Conservation (phyloP, 257 asterid genomes). For the Solanum pimpinellifolium region DNA sequence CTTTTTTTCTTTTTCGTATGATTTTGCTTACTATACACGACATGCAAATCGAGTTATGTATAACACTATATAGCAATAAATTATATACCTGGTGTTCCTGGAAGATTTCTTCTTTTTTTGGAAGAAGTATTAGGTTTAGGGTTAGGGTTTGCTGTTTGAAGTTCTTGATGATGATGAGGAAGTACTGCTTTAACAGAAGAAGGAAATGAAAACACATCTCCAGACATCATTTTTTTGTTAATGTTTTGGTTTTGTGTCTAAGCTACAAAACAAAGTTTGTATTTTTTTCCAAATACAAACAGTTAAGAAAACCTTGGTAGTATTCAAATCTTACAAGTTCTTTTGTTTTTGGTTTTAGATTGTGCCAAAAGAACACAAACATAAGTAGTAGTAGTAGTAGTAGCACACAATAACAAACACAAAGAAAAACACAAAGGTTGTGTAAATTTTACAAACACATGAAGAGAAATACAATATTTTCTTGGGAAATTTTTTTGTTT, state of each 20-base stretch:
- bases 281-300: constrained; percentile 37
- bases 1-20: not conserved
- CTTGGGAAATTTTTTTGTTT: constrained; percentile 13
- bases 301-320: constrained; percentile 40
- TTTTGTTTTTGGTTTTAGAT: not conserved
- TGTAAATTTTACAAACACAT: constrained; percentile 6
- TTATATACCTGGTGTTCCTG: constrained; percentile 72
- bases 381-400: not conserved
- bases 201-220: constrained; percentile 58
- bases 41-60: not conserved
- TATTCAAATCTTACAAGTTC: constrained; percentile 21
- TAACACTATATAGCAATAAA: not conserved
- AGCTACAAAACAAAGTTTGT: constrained; percentile 24
- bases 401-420: not conserved
- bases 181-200: constrained; percentile 27
- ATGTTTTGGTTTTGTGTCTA: not conserved
- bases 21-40: not conserved
- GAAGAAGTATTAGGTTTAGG: constrained; percentile 30
- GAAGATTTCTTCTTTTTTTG: constrained; percentile 76
- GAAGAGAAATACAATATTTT: constrained; percentile 5
- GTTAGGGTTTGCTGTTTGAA: constrained; percentile 36
- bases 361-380: constrained; percentile 18
- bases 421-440: not conserved
- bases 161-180: constrained; percentile 8
- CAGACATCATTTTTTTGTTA: constrained; percentile 52